A percentile compares a stretch with the other conserved stretches of the same genome.
Conservation (phyloP, 805 yeast species). For the Myxozyma nipponensis region DNA sequence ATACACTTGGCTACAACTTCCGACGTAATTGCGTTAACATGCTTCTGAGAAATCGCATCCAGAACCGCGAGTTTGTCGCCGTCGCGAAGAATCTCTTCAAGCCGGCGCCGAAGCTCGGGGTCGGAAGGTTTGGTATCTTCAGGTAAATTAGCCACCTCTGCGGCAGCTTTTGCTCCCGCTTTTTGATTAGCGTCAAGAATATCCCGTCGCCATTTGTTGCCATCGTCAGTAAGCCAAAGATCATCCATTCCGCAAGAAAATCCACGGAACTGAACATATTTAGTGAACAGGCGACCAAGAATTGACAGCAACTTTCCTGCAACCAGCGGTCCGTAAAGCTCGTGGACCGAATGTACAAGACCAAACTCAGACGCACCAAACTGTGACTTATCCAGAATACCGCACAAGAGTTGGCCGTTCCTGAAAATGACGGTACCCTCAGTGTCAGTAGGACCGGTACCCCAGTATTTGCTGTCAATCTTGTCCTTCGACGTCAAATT, state of each 20-base stretch:
- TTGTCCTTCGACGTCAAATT: constrained; percentile 81
- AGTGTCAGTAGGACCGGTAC: constrained; percentile 64
- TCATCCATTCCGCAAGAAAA: constrained; percentile 99
- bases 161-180: constrained; percentile 87
- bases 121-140: constrained; percentile 49
- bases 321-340: constrained; percentile 84
- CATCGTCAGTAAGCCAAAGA: constrained; percentile 80
- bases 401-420: constrained; percentile 83
- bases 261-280: constrained; percentile 85
- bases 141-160: constrained; percentile 85
- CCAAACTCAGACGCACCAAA: constrained; percentile 98
- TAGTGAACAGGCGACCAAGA: constrained; percentile 92
- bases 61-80: constrained; percentile 86
- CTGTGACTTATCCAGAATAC: constrained; percentile 95
- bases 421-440: constrained; percentile 85
- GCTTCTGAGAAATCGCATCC: constrained; percentile 92
- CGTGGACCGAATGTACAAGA: constrained; percentile 92
- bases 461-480: constrained; percentile 94
- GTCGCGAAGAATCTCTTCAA: constrained; percentile 93
- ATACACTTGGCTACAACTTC: constrained; percentile 91
- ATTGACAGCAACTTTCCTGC: constrained; percentile 90
- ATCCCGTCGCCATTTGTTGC: constrained; percentile 83
- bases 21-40: constrained; percentile 89
- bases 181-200: constrained; percentile 73
- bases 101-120: constrained; percentile 75